These are phyloP conservation scores for Chamaecyparis obtusa DNA, from an alignment of 75 land plant genomes.

Conservation along the genomic window DNA sequence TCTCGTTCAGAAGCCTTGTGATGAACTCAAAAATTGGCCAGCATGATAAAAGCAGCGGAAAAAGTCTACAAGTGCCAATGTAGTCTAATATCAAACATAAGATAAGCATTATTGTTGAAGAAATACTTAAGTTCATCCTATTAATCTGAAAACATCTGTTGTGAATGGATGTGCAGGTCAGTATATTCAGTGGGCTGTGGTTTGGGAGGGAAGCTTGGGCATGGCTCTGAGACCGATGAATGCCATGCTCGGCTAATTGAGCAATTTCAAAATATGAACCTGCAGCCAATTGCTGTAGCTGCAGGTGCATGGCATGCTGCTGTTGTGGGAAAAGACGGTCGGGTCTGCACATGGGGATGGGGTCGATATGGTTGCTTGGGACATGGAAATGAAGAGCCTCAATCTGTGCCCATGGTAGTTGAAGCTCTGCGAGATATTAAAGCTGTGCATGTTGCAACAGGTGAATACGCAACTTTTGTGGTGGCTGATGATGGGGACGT, in stretches of 20 bases:
- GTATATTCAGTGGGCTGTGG: constrained; percentile 95
- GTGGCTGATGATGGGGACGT: constrained; percentile 77
- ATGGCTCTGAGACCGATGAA: constrained; percentile 70
- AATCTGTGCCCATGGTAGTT: constrained; percentile 70
- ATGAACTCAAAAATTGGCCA: neutral
- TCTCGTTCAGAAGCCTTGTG: neutral
- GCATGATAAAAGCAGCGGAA: neutral
- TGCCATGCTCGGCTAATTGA: constrained; percentile 62
- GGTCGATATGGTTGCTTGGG: constrained; percentile 90
- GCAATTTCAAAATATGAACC: constrained; percentile 55
- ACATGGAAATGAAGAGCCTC: constrained; percentile 85
- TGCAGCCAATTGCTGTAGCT: constrained; percentile 70
- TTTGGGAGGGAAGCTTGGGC: constrained; percentile 86
- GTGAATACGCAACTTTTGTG: constrained; percentile 84
- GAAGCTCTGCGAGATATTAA: constrained; percentile 60
- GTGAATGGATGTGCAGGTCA: constrained; percentile 45
- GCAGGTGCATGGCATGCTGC: constrained; percentile 95
- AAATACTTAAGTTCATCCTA: neutral
- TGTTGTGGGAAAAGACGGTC: constrained; percentile 69
- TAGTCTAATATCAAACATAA: neutral
- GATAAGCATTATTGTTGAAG: neutral
- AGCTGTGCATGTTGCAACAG: constrained; percentile 79
- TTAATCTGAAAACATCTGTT: neutral
- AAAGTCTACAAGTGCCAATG: neutral
- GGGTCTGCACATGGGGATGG: constrained; percentile 94